Conservation (phyloP, 1,284 basidiomycete genomes). For the Malassezia restricta region DNA sequence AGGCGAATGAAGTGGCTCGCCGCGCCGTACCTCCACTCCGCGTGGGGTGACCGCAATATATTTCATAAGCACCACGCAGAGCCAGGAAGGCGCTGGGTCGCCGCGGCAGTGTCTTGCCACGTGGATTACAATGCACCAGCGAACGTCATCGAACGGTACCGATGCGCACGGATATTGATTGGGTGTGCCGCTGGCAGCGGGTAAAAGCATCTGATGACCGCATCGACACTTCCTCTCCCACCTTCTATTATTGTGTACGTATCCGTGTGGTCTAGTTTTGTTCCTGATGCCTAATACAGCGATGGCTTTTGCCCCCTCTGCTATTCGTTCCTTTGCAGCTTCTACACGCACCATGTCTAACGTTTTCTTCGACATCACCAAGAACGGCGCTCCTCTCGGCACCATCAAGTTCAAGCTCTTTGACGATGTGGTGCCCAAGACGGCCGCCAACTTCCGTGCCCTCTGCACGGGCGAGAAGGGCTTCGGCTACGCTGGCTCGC, state of each 20-base stretch:
- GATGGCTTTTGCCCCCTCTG: constrained; percentile 25
- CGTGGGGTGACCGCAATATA: too few relatives aligned
- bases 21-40: too few relatives aligned
- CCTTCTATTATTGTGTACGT: constrained; percentile 5
- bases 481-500: constrained; percentile 60
- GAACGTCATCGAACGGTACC: constrained; percentile 12
- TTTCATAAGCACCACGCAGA: too few relatives aligned
- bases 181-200: background rate
- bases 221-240: background rate
- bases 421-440: constrained; percentile 32
- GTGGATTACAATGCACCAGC: background rate
- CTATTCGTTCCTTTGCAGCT: constrained; percentile 34
- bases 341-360: constrained; percentile 47
- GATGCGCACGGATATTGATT: constrained; percentile 8
- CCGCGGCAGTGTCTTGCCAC: background rate
- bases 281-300: constrained; percentile 13
- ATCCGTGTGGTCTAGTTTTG: background rate
- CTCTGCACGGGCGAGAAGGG: constrained; percentile 63
- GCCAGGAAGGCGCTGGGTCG: background rate
- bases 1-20: too few relatives aligned
- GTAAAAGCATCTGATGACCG: background rate
- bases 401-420: constrained; percentile 41
- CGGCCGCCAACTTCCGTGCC: constrained; percentile 45
- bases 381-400: constrained; percentile 46
- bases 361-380: constrained; percentile 61